A percentile compares a stretch with the other conserved stretches of the same genome.
phyloP scores from a whole-genome alignment of 2,329 filamentous ascomycete genomes.

The Botrytis deweyae region DNA sequence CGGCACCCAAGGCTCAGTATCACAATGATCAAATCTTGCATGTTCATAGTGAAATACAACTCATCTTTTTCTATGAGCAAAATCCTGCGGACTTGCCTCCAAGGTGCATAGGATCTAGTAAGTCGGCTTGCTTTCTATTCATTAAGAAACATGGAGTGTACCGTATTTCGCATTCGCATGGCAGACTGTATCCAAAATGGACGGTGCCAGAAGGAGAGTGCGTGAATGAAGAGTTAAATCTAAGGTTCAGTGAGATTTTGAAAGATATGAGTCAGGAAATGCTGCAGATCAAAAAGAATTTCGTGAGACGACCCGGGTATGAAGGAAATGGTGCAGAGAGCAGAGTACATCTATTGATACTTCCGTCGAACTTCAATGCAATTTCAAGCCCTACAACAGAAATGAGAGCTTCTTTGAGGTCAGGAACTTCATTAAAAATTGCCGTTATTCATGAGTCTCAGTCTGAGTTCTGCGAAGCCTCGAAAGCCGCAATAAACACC shows the following conservation, averaged over 20 bases:
- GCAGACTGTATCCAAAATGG: constrained; percentile 22
- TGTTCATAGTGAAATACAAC: constrained; percentile 52
- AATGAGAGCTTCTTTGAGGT: not conserved
- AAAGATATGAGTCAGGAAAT: not conserved
- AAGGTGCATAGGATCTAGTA: constrained; percentile 27
- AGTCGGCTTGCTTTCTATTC: constrained; percentile 28
- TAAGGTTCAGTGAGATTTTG: not conserved
- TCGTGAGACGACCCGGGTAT: not conserved
- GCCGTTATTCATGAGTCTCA: not conserved
- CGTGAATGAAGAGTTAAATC: not conserved
- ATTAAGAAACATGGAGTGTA: constrained; percentile 24
- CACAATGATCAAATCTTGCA: constrained; percentile 10
- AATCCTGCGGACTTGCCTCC: not conserved
- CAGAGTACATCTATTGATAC: not conserved
- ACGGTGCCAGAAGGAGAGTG: constrained; percentile 19
- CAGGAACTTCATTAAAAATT: not conserved
- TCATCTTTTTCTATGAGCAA: constrained; percentile 33
- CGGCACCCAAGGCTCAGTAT: not conserved
- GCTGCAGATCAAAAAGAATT: not conserved
- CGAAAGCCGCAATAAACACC: not conserved
- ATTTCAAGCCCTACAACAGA: not conserved
- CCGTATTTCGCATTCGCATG: constrained; percentile 25
- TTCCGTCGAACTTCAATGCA: not conserved
- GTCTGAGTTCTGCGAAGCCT: not conserved
- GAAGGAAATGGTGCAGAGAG: constrained; percentile 1